phyloP scores from a whole-genome alignment of 1,284 basidiomycete species.

The Schizopora paradoxa region DNA sequence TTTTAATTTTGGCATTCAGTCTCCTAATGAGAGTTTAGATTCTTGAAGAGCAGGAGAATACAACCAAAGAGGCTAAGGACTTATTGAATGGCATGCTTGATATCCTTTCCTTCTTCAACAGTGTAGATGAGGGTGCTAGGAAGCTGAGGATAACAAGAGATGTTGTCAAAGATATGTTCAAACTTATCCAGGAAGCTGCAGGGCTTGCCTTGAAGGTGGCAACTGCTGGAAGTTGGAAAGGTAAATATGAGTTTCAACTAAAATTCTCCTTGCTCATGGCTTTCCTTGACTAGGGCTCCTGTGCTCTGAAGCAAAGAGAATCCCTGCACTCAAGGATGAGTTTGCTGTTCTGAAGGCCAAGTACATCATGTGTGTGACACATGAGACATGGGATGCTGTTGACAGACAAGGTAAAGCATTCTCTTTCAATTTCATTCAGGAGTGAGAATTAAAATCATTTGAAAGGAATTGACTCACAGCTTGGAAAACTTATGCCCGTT shows the following conservation, averaged over 20 bases:
- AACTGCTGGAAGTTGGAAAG: no score
- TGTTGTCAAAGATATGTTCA: constrained; percentile 1
- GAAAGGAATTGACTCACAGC: no score
- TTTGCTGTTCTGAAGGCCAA: constrained; percentile 3
- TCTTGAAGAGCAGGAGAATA: constrained; percentile 1
- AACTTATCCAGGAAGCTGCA: constrained; percentile 1
- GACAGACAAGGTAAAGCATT: background rate
- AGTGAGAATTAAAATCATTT: background rate
- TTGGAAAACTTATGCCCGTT: no score
- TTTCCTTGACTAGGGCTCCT: no score
- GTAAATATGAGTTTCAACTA: no score
- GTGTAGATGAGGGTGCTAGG: background rate
- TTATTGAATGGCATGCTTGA: background rate
- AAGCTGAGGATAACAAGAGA: background rate
- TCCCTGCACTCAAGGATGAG: no score
- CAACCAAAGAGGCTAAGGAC: background rate
- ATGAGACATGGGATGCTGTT: background rate
- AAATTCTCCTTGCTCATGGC: no score
- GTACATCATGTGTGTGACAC: constrained; percentile 1
- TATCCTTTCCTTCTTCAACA: constrained; percentile 1
- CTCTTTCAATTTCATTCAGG: background rate
- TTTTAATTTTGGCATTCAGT: no score
- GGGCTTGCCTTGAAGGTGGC: no score
- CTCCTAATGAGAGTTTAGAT: background rate
- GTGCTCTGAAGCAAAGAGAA: no score